Evolutionary conservation across 257 asterid species (phyloP).

Genomic region (Solanum okadae): DNA sequence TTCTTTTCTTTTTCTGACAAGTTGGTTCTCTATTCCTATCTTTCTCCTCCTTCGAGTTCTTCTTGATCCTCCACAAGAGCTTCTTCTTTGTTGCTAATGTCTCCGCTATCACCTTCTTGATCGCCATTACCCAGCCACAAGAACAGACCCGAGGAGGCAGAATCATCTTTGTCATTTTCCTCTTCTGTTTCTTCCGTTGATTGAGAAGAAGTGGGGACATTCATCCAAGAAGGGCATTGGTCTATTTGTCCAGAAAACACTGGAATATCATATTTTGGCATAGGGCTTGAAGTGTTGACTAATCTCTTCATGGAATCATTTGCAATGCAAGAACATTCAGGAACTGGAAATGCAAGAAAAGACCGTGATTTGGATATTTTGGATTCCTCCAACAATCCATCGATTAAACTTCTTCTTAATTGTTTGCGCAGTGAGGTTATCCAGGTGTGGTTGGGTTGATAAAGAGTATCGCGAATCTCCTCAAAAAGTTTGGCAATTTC

Average conservation of each 20-base stretch:
- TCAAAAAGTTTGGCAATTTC: slow-evolving; percentile 47
- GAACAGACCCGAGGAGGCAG: slow-evolving; percentile 39
- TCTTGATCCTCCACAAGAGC: slow-evolving; percentile 86
- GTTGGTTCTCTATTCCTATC: slow-evolving; percentile 21
- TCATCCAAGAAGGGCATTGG: slow-evolving; percentile 74
- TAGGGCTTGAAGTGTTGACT: slow-evolving; percentile 26
- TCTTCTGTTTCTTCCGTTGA: slow-evolving; percentile 38
- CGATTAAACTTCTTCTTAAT: slow-evolving; percentile 42
- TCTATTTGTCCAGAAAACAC: slow-evolving; percentile 27
- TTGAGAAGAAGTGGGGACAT: slow-evolving; percentile 11
- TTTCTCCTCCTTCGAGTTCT: slow-evolving; percentile 89
- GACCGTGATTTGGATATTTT: slow-evolving; percentile 38
- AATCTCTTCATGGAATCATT: slow-evolving; percentile 14
- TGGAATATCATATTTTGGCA: slow-evolving; percentile 18
- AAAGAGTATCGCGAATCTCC: slow-evolving; percentile 55
- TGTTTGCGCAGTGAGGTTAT: slow-evolving; percentile 50
- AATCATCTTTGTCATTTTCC: slow-evolving; percentile 51
- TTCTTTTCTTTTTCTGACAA: background rate
- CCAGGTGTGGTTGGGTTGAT: slow-evolving; percentile 83
- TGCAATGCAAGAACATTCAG: slow-evolving; percentile 71
- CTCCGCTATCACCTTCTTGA: slow-evolving; percentile 45
- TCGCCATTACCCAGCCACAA: slow-evolving; percentile 37
- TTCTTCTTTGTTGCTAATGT: slow-evolving; percentile 62
- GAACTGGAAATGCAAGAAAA: slow-evolving; percentile 72
- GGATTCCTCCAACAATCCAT: slow-evolving; percentile 44